Evolutionary conservation across 352 stramenopile species (phyloP).

Genomic region (Paralagenidium karlingii): DNA sequence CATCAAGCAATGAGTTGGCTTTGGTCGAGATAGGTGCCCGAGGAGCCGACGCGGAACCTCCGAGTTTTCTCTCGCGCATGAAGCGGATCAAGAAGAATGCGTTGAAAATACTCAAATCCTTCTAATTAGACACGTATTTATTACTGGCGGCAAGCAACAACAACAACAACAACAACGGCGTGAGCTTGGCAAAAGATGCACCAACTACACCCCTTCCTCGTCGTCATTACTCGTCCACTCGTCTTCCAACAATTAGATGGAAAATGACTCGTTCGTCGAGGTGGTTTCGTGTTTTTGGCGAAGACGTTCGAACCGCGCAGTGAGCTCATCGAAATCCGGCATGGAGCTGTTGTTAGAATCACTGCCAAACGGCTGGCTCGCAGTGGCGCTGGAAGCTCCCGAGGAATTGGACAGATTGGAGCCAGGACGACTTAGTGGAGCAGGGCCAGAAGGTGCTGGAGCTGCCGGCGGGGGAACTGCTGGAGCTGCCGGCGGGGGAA

Average conservation of each 20-base stretch:
- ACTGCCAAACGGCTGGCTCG: too few relatives aligned
- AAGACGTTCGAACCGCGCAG: slow-evolving; percentile 87
- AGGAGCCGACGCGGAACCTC: slow-evolving; percentile 96
- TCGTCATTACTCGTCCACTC: slow-evolving; percentile 88
- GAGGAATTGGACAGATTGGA: too few relatives aligned
- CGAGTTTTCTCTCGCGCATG: slow-evolving; percentile 77
- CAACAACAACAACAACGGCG: slow-evolving; percentile 73
- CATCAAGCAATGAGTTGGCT: slow-evolving; percentile 4
- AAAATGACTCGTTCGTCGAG: slow-evolving; percentile 29
- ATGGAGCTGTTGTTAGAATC: too few relatives aligned
- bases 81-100: slow-evolving; percentile 58
- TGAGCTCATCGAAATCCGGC: slow-evolving; percentile 89
- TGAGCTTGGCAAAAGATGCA: slow-evolving; percentile 6
- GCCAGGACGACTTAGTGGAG: too few relatives aligned
- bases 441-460: too few relatives aligned
- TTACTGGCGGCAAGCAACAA: slow-evolving; percentile 99
- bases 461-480: too few relatives aligned
- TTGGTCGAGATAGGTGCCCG: slow-evolving; percentile 46
- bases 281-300: slow-evolving; percentile 38
- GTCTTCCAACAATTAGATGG: slow-evolving; percentile 37
- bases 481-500: too few relatives aligned
- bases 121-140: slow-evolving; percentile 96
- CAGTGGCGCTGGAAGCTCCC: too few relatives aligned
- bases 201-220: neutral
- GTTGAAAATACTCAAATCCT: slow-evolving; percentile 71